Conservation (phyloP, 2,329 filamentous ascomycete genomes). For the Dendrostoma leiphaemia region DNA sequence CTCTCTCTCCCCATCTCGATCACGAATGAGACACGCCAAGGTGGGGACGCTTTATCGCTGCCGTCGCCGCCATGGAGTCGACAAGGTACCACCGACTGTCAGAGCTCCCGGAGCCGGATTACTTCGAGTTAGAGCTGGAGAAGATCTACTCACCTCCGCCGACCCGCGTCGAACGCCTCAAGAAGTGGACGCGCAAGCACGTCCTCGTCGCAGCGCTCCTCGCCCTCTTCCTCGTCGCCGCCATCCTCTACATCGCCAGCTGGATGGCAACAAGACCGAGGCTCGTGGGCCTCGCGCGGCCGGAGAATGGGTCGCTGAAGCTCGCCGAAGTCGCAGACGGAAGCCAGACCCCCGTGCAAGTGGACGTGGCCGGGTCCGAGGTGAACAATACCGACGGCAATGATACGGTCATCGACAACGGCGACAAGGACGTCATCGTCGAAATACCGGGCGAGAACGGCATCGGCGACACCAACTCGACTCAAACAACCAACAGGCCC, state of each 20-base stretch:
- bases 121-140: slow-evolving; percentile 12
- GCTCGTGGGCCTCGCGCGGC: not conserved
- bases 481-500: not conserved
- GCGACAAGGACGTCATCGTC: not conserved
- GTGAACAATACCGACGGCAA: not conserved
- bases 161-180: not conserved
- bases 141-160: slow-evolving; percentile 1
- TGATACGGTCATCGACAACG: not conserved
- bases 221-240: slow-evolving; percentile 7
- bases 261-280: not conserved
- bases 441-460: not conserved
- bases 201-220: slow-evolving; percentile 1
- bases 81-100: slow-evolving; percentile 5
- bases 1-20: too few species aligned
- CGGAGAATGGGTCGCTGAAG: slow-evolving; percentile 3
- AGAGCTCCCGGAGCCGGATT: slow-evolving; percentile 13
- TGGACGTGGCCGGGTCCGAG: not conserved
- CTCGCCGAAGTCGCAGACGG: slow-evolving; percentile 1
- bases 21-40: too few species aligned
- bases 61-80: slow-evolving; percentile 6
- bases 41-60: not conserved
- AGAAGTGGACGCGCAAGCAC: slow-evolving; percentile 8
- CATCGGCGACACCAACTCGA: not conserved
- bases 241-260: slow-evolving; percentile 5
- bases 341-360: not conserved